Conservation (phyloP, 2,329 filamentous ascomycete species). For the Talaromyces sp. region DNA sequence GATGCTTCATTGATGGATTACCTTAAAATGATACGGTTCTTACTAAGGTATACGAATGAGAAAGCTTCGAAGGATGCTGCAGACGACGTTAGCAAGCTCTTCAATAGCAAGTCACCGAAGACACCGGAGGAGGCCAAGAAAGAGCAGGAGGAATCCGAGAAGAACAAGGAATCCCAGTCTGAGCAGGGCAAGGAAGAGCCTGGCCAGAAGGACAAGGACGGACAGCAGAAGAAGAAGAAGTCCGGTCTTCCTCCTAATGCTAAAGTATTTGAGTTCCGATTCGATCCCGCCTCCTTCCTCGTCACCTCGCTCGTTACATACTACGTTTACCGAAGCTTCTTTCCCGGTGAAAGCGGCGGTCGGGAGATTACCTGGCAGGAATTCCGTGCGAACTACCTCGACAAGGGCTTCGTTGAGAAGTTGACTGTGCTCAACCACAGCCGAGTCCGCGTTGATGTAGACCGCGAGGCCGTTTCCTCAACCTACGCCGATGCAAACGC, state of each 20-base stretch:
- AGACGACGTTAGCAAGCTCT: slow-evolving; percentile 26
- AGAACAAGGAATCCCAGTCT: slow-evolving; percentile 17
- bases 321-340: slow-evolving; percentile 65
- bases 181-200: slow-evolving; percentile 21
- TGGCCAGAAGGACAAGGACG: slow-evolving; percentile 27
- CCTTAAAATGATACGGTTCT: slow-evolving; percentile 62
- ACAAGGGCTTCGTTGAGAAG: slow-evolving; percentile 95
- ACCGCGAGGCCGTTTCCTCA: slow-evolving; percentile 70
- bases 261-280: slow-evolving; percentile 50
- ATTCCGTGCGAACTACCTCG: slow-evolving; percentile 87
- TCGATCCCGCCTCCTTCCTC: slow-evolving; percentile 59
- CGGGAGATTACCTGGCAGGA: slow-evolving; percentile 98
- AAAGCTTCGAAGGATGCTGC: slow-evolving; percentile 35
- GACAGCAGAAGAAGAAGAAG: slow-evolving; percentile 30
- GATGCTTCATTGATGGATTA: slow-evolving; percentile 59
- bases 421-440: slow-evolving; percentile 77
- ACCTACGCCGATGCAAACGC: slow-evolving; percentile 77
- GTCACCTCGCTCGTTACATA: slow-evolving; percentile 64
- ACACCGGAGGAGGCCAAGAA: slow-evolving; percentile 21
- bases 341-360: slow-evolving; percentile 64
- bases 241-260: slow-evolving; percentile 30
- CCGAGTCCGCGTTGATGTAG: slow-evolving; percentile 77
- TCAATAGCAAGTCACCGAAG: slow-evolving; percentile 3
- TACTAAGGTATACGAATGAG: slow-evolving; percentile 59
- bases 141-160: slow-evolving; percentile 32